Base-by-base conservation (phyloP, 371 early-diverging fungal species). In the Lichtheimia hyalospora region DNA sequence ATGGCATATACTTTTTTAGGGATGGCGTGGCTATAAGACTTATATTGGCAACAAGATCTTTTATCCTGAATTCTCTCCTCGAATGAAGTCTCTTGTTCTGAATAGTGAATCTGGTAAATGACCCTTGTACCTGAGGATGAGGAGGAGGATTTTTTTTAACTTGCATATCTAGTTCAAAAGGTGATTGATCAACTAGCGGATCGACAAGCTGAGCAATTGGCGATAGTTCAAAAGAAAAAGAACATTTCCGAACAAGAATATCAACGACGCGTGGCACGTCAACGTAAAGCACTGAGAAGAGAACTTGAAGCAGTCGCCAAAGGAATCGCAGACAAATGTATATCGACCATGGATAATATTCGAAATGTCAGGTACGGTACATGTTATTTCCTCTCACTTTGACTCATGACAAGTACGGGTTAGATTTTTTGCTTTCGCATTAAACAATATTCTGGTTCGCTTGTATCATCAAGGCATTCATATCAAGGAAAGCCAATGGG, bases 391-490 rank as follows among this genome's bases (percentile, higher is more conserved):
- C n/a, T n/a, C n/a, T n/a, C n/a, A n/a, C n/a, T n/a, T n/a, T n/a
- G n/a, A n/a, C n/a, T n/a, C n/a, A n/a, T n/a, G n/a, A n/a, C n/a
- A n/a, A n/a, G n/a, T n/a, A n/a, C n/a, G n/a, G n/a, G n/a, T n/a
- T 55, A 86, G 90, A 62, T 75, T 88, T 63, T 81, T 91, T 60
- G 90, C 87, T 0, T 91, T 91, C 67, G 64, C 83, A 3, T 77
- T 90, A 42, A 89, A 92, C 70, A 90, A 85, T 62, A 77, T 92
- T 54, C 78, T 94, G 20, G 88, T 87, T 14, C 79, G 92, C 43
- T 77, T 92, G 71, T 94, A 89, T 58, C 87, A 89, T 64, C 93
- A 91, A 69, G 95, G 95, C 34, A 83, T 94, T 46, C 91, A 91
- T 66, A 90, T 94, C 60, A 85, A 88, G 54, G 91, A 92, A 61